These are phyloP conservation scores for button mushroom (Agaricus bisporus) DNA, from an alignment of 768 basidiomycete genomes.

Conservation along the genomic window DNA sequence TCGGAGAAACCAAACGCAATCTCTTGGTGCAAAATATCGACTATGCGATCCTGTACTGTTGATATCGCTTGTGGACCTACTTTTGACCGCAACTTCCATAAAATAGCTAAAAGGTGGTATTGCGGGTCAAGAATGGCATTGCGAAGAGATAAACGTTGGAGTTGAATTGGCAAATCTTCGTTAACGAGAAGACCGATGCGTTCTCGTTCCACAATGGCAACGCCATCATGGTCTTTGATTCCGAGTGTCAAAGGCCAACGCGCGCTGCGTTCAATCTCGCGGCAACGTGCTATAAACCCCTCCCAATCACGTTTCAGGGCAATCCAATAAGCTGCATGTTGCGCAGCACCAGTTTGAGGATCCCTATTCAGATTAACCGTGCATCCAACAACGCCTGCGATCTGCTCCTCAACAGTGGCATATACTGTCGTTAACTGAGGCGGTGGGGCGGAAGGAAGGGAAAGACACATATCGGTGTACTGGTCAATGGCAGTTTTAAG, in stretches of 20 bases:
- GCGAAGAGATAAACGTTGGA: slow-evolving; percentile 43
- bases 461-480: slow-evolving; percentile 69
- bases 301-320: slow-evolving; percentile 92
- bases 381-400: slow-evolving; percentile 82
- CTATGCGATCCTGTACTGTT: slow-evolving; percentile 50
- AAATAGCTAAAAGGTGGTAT: slow-evolving; percentile 50
- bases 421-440: slow-evolving; percentile 58
- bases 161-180: slow-evolving; percentile 62
- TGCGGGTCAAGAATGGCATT: slow-evolving; percentile 42
- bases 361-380: slow-evolving; percentile 70
- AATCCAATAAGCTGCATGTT: slow-evolving; percentile 76
- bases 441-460: slow-evolving; percentile 51
- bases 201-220: slow-evolving; percentile 73
- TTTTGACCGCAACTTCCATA: slow-evolving; percentile 58
- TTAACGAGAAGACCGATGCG: slow-evolving; percentile 56
- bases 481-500: slow-evolving; percentile 78
- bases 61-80: slow-evolving; percentile 54
- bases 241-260: slow-evolving; percentile 75
- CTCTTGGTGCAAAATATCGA: slow-evolving; percentile 70
- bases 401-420: slow-evolving; percentile 63
- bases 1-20: slow-evolving; percentile 73
- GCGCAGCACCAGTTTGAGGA: slow-evolving; percentile 72
- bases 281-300: slow-evolving; percentile 86
- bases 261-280: slow-evolving; percentile 83
- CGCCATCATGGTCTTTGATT: slow-evolving; percentile 33